Percentiles rank a stretch among this genome's conserved stretches.
Conservation (phyloP, 2,329 filamentous ascomycete species). For the Monosporascus sp. region DNA sequence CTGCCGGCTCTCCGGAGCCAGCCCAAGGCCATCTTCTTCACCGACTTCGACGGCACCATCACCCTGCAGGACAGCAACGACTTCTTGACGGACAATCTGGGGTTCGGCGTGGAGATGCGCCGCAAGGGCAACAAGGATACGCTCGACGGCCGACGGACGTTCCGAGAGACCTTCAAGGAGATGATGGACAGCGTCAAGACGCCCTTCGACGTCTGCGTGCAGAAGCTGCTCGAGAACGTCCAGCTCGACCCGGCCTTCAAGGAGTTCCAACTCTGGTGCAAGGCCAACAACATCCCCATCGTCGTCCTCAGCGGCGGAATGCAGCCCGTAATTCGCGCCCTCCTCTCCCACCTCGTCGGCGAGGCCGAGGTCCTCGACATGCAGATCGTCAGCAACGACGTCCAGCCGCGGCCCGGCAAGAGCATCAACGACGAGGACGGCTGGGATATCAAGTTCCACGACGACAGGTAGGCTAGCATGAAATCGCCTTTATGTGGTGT, state of each 20-base stretch:
- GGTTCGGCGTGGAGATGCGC: slow-evolving; percentile 70
- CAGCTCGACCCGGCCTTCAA: slow-evolving; percentile 83
- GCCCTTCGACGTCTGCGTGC: slow-evolving; percentile 77
- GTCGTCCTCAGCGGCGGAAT: slow-evolving; percentile 91
- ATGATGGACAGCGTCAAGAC: slow-evolving; percentile 86
- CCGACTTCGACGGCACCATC: slow-evolving; percentile 96
- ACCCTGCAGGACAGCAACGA: slow-evolving; percentile 66
- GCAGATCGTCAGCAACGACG: slow-evolving; percentile 86
- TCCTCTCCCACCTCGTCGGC: slow-evolving; percentile 78
- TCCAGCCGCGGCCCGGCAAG: slow-evolving; percentile 59
- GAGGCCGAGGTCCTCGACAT: slow-evolving; percentile 67
- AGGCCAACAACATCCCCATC: slow-evolving; percentile 78
- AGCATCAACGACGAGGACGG: slow-evolving; percentile 72
- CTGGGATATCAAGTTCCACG: slow-evolving; percentile 85
- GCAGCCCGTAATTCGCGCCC: slow-evolving; percentile 81
- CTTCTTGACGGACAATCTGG: slow-evolving; percentile 83
- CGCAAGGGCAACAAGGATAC: slow-evolving; percentile 70
- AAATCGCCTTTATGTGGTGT: neutral
- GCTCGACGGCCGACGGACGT: slow-evolving; percentile 63
- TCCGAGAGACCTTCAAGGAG: slow-evolving; percentile 80
- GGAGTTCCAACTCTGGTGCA: slow-evolving; percentile 80
- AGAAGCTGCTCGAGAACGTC: slow-evolving; percentile 75
- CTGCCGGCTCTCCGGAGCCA: slow-evolving; percentile 59
- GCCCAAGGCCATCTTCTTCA: slow-evolving; percentile 96
- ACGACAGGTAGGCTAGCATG: slow-evolving; percentile 60